phyloP scores from a whole-genome alignment of 2,329 filamentous ascomycete genomes.

The Fusarium tanahbumbuense region DNA sequence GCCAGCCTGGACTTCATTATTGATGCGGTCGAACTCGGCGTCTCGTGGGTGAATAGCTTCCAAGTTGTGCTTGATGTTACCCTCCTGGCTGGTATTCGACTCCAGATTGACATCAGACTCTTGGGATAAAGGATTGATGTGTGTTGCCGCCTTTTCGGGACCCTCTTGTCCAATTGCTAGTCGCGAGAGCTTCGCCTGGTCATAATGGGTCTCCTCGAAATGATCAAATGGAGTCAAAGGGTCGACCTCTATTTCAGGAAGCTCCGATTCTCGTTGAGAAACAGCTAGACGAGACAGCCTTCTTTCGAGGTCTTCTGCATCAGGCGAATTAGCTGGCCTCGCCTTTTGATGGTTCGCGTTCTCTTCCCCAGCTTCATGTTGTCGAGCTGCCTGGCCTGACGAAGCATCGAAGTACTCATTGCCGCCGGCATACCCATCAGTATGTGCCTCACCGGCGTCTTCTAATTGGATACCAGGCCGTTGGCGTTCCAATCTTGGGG shows the following conservation, averaged over 20 bases:
- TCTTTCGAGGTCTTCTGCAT: conserved; percentile 19
- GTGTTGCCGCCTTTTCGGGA: neutral
- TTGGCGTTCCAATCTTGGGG: conserved; percentile 28
- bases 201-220: neutral
- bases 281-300: conserved; percentile 29
- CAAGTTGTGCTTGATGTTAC: neutral
- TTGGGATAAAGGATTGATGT: conserved; percentile 8
- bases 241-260: conserved; percentile 9
- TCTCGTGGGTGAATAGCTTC: conserved; percentile 5
- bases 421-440: neutral
- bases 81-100: conserved; percentile 13
- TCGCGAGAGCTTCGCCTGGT: conserved; percentile 11
- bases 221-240: conserved; percentile 13
- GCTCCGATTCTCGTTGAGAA: conserved; percentile 2
- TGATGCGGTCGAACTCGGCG: conserved; percentile 28
- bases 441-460: neutral
- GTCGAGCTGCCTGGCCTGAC: neutral
- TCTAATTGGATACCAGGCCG: conserved; percentile 18
- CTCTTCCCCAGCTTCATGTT: neutral
- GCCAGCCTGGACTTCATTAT: conserved; percentile 14
- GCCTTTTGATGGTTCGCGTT: neutral
- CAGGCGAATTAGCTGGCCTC: conserved; percentile 4
- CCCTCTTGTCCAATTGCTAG: conserved; percentile 21
- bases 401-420: neutral
- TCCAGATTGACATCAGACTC: conserved; percentile 17